Evolutionary conservation across 2,329 filamentous ascomycete species (phyloP), one percentile per base, ranked within the genome.

Genomic region (Trichoderma lentiforme): DNA sequence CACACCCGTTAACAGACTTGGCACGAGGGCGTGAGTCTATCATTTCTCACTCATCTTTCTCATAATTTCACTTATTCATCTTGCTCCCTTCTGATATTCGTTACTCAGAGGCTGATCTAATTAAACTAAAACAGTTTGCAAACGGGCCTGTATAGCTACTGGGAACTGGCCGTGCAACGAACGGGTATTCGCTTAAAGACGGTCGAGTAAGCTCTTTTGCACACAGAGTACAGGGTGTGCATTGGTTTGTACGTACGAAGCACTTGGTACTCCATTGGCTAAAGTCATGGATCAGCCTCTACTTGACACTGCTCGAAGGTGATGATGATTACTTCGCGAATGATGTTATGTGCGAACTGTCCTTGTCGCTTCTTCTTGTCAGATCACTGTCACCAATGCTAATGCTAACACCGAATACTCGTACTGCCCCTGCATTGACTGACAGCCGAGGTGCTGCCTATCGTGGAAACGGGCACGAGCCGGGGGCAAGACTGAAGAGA

Each of bases 381-480:
- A 34, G 53, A 26, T 34, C 21, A 21, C 24, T 21, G 43, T 47
- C 4, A n/a, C 18, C 18, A 47, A n/a, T 47, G 43, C 43, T 47
- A 21, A 60, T 24, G 15, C 34, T 12, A n/a, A n/a, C 34, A 47
- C 66, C 12, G 3, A 24, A 39, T 43, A 28, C 8, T n/a, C 4
- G 8, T 21, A 47, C 28, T 36, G 58, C 68, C 68, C 68, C 60
- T 70, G 58, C 36, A 39, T 39, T 51, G 47, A 34, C 15, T 24
- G 32, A 28, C 47, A 56, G 9, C 68, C 57, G 43, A 53, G 15
- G 60, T 57, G 58, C n/a, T 70, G 64, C 61, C 53, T 71, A 57
- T 47, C 36, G 47, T 51, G 36, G 21, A 72, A 57, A 68, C 26
- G 21, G 56, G 71, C 64, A 69, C 64, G 43, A 69, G 24, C 70